Percentiles rank a stretch among this genome's conserved stretches.
Conservation (phyloP, 225 moss, liverwort and hornwort genomes). For the Rhytidiadelphus loreus region DNA sequence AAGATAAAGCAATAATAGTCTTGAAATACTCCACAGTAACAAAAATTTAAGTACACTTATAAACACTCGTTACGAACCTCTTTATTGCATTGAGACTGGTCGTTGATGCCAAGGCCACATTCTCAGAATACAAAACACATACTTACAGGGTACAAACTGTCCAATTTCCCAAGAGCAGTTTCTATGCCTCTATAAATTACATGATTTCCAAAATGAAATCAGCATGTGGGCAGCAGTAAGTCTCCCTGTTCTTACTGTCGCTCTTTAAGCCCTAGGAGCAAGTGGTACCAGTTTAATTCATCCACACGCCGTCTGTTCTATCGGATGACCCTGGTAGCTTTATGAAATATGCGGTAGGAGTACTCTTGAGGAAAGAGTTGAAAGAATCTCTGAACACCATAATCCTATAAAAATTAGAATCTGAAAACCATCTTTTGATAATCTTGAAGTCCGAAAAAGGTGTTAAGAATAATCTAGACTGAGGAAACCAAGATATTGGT, state of each 20-base stretch:
- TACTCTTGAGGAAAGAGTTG: background rate
- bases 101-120: background rate
- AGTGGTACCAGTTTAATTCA: background rate
- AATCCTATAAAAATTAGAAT: background rate
- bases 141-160: background rate
- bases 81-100: background rate
- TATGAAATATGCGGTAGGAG: background rate
- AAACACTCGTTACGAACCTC: background rate
- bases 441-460: background rate
- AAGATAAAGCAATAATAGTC: background rate
- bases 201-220: conserved; percentile 1
- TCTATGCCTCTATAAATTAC: background rate
- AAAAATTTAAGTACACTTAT: background rate
- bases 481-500: background rate
- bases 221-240: background rate
- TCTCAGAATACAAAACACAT: background rate
- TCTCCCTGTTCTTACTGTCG: background rate
- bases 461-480: background rate
- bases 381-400: background rate
- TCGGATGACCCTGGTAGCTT: background rate
- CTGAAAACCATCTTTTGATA: background rate
- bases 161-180: background rate
- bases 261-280: background rate
- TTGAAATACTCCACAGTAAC: background rate
- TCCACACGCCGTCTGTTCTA: background rate